phyloP scores from a whole-genome alignment of 2,329 filamentous ascomycete species.

The Chrysoporthe deuterocubensis region DNA sequence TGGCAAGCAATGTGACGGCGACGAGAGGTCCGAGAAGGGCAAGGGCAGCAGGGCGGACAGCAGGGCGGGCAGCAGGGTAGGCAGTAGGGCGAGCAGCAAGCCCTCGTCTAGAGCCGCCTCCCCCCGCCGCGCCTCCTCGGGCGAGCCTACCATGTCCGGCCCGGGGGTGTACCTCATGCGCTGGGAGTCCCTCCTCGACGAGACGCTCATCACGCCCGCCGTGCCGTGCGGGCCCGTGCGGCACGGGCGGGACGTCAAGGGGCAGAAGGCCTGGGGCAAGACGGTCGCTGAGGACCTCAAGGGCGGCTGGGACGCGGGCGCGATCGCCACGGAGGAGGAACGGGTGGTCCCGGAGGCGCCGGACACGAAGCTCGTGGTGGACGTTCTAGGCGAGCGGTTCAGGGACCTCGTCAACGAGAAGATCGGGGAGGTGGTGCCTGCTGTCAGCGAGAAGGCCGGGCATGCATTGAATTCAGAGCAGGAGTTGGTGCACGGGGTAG shows the following conservation, averaged over 20 bases:
- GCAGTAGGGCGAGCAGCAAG: constrained; percentile 26
- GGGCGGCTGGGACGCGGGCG: constrained; percentile 29
- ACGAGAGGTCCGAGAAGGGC: constrained; percentile 8
- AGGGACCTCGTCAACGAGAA: constrained; percentile 18
- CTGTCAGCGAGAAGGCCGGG: not conserved
- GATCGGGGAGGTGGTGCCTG: constrained; percentile 19
- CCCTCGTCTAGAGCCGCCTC: constrained; percentile 19
- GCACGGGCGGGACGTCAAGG: constrained; percentile 55
- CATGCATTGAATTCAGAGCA: not conserved
- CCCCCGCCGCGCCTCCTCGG: constrained; percentile 4
- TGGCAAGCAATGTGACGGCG: not conserved
- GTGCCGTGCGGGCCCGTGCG: constrained; percentile 56
- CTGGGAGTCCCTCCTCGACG: constrained; percentile 74
- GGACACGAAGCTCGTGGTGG: constrained; percentile 18
- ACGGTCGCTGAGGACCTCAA: constrained; percentile 38
- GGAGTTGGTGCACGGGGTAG: not conserved
- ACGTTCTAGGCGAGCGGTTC: constrained; percentile 21
- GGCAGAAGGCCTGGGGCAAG: constrained; percentile 48
- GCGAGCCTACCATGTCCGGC: constrained; percentile 52
- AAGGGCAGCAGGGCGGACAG: not conserved
- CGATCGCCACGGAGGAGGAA: constrained; percentile 23
- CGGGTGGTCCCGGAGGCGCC: constrained; percentile 21
- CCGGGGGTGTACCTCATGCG: constrained; percentile 74
- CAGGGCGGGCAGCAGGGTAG: not conserved
- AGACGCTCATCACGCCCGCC: constrained; percentile 69